phyloP scores from a whole-genome alignment of 768 basidiomycete species.

The Serendipita sp. region DNA sequence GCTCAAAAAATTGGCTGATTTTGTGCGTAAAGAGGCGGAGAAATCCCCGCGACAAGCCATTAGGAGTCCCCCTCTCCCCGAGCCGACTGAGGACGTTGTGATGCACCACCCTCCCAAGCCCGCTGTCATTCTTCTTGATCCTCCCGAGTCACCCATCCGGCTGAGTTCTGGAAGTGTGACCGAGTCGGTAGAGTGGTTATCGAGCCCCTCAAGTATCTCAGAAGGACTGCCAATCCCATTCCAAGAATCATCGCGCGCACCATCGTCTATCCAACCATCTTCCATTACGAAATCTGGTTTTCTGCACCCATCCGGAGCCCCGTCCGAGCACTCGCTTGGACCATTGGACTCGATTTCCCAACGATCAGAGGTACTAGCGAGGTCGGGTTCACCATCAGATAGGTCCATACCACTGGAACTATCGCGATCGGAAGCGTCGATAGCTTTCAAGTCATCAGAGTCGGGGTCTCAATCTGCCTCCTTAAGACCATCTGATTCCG shows the following conservation, averaged over 20 bases:
- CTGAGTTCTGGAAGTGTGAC: constrained; percentile 5
- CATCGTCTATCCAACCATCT: background rate
- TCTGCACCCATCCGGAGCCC: background rate
- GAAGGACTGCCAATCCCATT: background rate
- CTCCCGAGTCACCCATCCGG: background rate
- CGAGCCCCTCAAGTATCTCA: background rate
- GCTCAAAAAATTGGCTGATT: constrained; percentile 36
- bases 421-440: background rate
- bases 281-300: background rate
- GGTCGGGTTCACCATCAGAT: background rate
- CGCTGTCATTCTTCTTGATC: constrained; percentile 2
- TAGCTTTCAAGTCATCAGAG: background rate
- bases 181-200: background rate
- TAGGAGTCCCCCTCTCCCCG: background rate
- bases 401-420: background rate
- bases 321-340: no score
- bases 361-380: background rate
- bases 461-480: background rate
- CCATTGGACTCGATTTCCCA: background rate
- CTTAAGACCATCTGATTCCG: background rate
- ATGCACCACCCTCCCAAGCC: background rate
- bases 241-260: background rate
- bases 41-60: background rate
- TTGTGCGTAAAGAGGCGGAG: constrained; percentile 10
- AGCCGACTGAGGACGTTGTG: background rate